phyloP scores from a whole-genome alignment of 2,329 filamentous ascomycete genomes.

The Paecilomyces formosus region DNA sequence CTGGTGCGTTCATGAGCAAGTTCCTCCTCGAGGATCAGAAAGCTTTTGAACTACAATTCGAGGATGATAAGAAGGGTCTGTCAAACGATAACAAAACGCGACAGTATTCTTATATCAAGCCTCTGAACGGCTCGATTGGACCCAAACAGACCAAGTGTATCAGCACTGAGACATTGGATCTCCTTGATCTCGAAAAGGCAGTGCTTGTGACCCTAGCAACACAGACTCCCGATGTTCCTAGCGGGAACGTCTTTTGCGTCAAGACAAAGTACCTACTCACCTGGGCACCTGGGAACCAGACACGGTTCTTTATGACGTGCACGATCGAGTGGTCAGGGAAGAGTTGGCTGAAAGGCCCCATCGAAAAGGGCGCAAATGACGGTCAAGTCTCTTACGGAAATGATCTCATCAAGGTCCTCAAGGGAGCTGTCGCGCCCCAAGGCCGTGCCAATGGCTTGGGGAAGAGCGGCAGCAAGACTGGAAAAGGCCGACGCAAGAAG shows the following conservation, averaged over 20 bases:
- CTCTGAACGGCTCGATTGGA: conserved; percentile 73
- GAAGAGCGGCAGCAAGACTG: conserved; percentile 43
- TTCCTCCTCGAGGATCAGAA: conserved; percentile 86
- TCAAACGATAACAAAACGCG: conserved; percentile 67
- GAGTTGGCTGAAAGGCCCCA: conserved; percentile 94
- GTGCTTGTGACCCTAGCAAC: conserved; percentile 76
- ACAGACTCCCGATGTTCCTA: conserved; percentile 90
- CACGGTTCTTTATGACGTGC: conserved; percentile 79
- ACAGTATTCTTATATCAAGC: conserved; percentile 84
- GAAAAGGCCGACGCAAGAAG: conserved; percentile 56
- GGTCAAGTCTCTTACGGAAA: conserved; percentile 79
- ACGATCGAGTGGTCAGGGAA: conserved; percentile 94
- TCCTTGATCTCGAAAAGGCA: conserved; percentile 77
- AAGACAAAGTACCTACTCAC: conserved; percentile 94
- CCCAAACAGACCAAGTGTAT: conserved; percentile 94
- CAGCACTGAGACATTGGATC: conserved; percentile 75
- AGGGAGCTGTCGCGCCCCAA: conserved; percentile 62
- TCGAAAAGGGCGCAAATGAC: conserved; percentile 90
- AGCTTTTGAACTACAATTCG: conserved; percentile 76
- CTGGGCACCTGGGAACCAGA: conserved; percentile 82
- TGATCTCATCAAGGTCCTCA: conserved; percentile 68
- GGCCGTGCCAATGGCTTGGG: conserved; percentile 44
- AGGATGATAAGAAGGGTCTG: conserved; percentile 71
- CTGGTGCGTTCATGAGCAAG: conserved; percentile 73
- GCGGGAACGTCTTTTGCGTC: conserved; percentile 79